Evolutionary conservation across 768 basidiomycete genomes (phyloP).

Genomic region (Flagelloscypha sp.): DNA sequence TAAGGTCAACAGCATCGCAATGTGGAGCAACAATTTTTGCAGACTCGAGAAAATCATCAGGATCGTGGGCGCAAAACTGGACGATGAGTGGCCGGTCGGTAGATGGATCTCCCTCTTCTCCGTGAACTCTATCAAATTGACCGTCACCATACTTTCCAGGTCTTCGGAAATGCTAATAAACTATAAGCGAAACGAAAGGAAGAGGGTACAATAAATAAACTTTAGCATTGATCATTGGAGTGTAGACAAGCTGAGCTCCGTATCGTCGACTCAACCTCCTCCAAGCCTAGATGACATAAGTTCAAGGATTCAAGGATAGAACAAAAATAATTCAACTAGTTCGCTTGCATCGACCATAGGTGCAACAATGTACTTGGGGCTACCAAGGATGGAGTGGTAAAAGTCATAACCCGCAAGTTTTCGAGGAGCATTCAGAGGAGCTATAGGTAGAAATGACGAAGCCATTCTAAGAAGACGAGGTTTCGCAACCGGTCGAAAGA

Average conservation of each 20-base stretch:
- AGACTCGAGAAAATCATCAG: slow-evolving; percentile 65
- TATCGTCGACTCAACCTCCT: slow-evolving; percentile 74
- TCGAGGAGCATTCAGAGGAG: background rate
- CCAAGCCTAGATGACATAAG: slow-evolving; percentile 62
- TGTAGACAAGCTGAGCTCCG: slow-evolving; percentile 85
- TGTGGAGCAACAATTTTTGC: slow-evolving; percentile 68
- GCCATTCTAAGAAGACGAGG: too few relatives aligned
- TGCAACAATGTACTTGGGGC: slow-evolving; percentile 85
- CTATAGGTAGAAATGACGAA: slow-evolving; percentile 9
- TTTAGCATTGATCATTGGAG: slow-evolving; percentile 98
- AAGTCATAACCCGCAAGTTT: slow-evolving; percentile 78
- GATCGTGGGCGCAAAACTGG: slow-evolving; percentile 92
- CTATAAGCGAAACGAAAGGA: background rate
- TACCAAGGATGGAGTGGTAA: slow-evolving; percentile 68
- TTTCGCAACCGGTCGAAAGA: too few relatives aligned
- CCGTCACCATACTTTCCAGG: slow-evolving; percentile 48
- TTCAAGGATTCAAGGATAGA: slow-evolving; percentile 1
- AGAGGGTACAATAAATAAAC: slow-evolving; percentile 23
- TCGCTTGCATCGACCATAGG: slow-evolving; percentile 99
- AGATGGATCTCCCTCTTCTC: slow-evolving; percentile 74
- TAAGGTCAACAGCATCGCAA: slow-evolving; percentile 93
- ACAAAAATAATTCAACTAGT: slow-evolving; percentile 48
- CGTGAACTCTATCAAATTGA: slow-evolving; percentile 58
- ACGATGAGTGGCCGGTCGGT: slow-evolving; percentile 81
- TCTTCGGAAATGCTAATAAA: slow-evolving; percentile 54